phyloP scores from a whole-genome alignment of 768 basidiomycete genomes.

The Leccinum imitatum region DNA sequence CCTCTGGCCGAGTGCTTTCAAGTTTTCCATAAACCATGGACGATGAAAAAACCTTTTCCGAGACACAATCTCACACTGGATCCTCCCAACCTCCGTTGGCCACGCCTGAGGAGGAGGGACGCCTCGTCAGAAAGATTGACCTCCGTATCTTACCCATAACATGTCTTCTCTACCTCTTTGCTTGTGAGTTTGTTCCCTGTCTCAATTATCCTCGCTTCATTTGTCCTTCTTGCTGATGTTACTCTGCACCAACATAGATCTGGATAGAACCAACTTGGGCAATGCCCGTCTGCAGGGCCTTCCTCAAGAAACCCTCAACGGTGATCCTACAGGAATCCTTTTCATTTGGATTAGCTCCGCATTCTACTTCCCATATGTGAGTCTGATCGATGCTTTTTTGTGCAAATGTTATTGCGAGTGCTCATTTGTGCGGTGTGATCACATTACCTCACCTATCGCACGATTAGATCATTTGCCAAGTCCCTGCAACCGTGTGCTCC shows the following conservation, averaged over 20 bases:
- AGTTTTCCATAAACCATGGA: conserved; percentile 15
- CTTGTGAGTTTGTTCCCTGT: conserved; percentile 47
- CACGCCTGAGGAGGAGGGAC: conserved; percentile 34
- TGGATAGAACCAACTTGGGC: conserved; percentile 77
- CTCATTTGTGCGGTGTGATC: neutral
- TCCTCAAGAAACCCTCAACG: conserved; percentile 59
- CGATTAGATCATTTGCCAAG: conserved; percentile 62
- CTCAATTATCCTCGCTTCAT: neutral
- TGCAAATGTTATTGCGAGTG: neutral
- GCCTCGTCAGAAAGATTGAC: conserved; percentile 40
- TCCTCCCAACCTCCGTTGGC: conserved; percentile 16
- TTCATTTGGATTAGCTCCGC: conserved; percentile 76
- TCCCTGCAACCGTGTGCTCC: conserved; percentile 64
- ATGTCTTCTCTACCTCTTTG: conserved; percentile 72
- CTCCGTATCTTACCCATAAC: conserved; percentile 46
- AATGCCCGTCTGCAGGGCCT: conserved; percentile 80
- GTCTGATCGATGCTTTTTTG: conserved; percentile 17
- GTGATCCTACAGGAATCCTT: conserved; percentile 61
- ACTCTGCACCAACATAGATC: conserved; percentile 27
- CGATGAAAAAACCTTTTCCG: conserved; percentile 16
- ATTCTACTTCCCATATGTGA: conserved; percentile 78
- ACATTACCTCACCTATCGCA: neutral
- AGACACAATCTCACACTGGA: neutral
- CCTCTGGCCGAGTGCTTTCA: neutral
- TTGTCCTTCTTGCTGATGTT: conserved; percentile 2